Conservation (phyloP, 2,329 filamentous ascomycete species). For the Colletotrichum incanum region DNA sequence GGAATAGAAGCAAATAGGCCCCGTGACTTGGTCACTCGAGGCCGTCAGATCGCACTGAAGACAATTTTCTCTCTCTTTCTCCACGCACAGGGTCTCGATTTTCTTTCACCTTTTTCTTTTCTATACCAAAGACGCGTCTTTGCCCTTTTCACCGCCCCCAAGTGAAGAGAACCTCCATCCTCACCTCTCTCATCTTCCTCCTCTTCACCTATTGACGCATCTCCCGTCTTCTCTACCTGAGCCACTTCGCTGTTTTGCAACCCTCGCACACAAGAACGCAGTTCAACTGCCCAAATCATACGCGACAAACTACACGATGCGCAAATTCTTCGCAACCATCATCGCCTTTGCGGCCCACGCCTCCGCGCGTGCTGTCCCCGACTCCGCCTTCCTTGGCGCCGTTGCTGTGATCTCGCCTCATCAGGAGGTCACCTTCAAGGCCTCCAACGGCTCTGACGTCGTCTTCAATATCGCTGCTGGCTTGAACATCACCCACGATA, state of each 20-base stretch:
- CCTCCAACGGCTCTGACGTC: slow-evolving; percentile 27
- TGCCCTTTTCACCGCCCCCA: background rate
- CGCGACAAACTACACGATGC: slow-evolving; percentile 2
- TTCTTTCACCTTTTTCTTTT: background rate
- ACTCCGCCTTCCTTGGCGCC: background rate
- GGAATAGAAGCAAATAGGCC: background rate
- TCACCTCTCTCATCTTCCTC: background rate
- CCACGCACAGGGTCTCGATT: no score
- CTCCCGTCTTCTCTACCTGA: background rate
- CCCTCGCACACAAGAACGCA: no score
- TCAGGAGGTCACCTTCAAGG: slow-evolving; percentile 24
- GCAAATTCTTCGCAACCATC: slow-evolving; percentile 8
- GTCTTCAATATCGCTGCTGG: slow-evolving; percentile 25
- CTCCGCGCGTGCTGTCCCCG: slow-evolving; percentile 3
- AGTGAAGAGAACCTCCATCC: background rate
- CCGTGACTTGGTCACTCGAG: background rate
- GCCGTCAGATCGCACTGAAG: background rate
- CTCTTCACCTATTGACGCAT: background rate
- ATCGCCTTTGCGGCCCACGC: slow-evolving; percentile 7
- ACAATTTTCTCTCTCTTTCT: no score
- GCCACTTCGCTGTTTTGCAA: background rate
- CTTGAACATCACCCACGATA: slow-evolving; percentile 7
- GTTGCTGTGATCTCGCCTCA: background rate
- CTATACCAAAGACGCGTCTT: background rate
- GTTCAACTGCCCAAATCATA: background rate